These are phyloP conservation scores for Balansia obtecta DNA, from an alignment of 2,329 filamentous ascomycete genomes.

Conservation along the genomic window DNA sequence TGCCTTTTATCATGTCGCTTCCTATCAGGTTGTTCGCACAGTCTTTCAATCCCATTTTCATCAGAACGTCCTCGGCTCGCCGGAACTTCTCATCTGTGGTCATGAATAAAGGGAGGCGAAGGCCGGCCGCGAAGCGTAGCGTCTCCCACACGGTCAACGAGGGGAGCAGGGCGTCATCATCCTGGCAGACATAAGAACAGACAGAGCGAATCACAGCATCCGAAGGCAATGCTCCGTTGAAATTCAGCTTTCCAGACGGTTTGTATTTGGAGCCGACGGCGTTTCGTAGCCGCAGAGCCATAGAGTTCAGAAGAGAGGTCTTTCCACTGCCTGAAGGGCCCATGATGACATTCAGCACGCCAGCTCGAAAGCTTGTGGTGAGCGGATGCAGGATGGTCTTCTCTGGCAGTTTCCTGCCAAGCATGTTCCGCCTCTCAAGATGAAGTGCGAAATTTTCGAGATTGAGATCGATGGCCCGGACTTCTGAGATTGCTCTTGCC, in stretches of 20 bases:
- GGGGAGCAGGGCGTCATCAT: conserved; percentile 62
- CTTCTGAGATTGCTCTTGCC: conserved; percentile 35
- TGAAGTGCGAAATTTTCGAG: conserved; percentile 52
- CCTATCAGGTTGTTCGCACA: conserved; percentile 66
- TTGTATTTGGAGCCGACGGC: conserved; percentile 50
- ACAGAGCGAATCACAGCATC: conserved; percentile 57
- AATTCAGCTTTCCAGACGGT: conserved; percentile 49
- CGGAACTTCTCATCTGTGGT: conserved; percentile 51
- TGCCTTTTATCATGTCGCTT: conserved; percentile 61
- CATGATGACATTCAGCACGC: conserved; percentile 65
- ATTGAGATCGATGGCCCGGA: conserved; percentile 50
- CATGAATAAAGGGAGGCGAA: conserved; percentile 61
- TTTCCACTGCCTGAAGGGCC: conserved; percentile 69
- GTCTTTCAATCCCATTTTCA: conserved; percentile 68
- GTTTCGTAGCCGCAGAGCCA: conserved; percentile 55
- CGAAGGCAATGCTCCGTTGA: conserved; percentile 58
- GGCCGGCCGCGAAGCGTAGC: conserved; percentile 55
- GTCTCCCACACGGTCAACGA: conserved; percentile 68
- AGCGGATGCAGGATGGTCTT: conserved; percentile 56
- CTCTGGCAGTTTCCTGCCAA: conserved; percentile 36
- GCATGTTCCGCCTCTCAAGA: conserved; percentile 46
- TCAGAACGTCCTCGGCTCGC: conserved; percentile 56
- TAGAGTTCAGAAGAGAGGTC: conserved; percentile 60
- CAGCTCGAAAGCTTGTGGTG: conserved; percentile 53
- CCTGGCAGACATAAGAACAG: conserved; percentile 67